A percentile compares a stretch with the other conserved stretches of the same genome.
These are phyloP conservation scores for Penicillium pancosmium DNA, from an alignment of 495 filamentous ascomycete species.

Conservation along the genomic window DNA sequence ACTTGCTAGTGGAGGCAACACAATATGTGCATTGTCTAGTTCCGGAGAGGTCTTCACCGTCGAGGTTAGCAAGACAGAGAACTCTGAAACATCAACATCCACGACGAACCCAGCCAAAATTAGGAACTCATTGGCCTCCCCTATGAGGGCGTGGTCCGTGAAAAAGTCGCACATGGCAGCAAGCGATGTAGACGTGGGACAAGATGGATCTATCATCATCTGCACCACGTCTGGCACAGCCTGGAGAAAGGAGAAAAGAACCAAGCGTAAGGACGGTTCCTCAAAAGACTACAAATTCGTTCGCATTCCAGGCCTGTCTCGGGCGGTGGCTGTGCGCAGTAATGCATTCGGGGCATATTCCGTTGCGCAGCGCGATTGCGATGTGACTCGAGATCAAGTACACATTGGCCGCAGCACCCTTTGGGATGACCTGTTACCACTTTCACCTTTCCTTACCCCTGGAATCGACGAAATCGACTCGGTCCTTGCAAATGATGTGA, in stretches of 20 bases:
- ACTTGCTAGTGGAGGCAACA: constrained; percentile 82
- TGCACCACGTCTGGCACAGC: constrained; percentile 90
- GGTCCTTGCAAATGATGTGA: constrained; percentile 22
- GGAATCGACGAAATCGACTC: constrained; percentile 18
- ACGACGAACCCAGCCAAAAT: constrained; percentile 91
- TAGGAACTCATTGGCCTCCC: constrained; percentile 70
- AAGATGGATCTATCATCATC: constrained; percentile 93
- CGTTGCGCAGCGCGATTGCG: constrained; percentile 81
- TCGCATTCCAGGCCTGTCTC: constrained; percentile 82
- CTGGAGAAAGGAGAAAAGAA: constrained; percentile 81
- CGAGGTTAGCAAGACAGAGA: constrained; percentile 66
- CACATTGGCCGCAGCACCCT: constrained; percentile 62
- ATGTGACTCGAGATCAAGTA: constrained; percentile 77
- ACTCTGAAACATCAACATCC: constrained; percentile 61
- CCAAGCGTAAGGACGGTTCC: constrained; percentile 74
- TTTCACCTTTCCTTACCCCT: constrained; percentile 61
- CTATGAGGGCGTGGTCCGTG: constrained; percentile 79
- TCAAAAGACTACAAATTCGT: constrained; percentile 88
- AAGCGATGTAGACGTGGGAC: constrained; percentile 82
- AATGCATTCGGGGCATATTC: constrained; percentile 88
- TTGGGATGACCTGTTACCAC: constrained; percentile 71
- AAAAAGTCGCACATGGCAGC: constrained; percentile 83
- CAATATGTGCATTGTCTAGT: constrained; percentile 81
- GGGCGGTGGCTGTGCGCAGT: constrained; percentile 79
- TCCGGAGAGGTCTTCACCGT: constrained; percentile 86